Base-by-base conservation (phyloP, 805 yeast species). In the Metschnikowia peoriensis region DNA sequence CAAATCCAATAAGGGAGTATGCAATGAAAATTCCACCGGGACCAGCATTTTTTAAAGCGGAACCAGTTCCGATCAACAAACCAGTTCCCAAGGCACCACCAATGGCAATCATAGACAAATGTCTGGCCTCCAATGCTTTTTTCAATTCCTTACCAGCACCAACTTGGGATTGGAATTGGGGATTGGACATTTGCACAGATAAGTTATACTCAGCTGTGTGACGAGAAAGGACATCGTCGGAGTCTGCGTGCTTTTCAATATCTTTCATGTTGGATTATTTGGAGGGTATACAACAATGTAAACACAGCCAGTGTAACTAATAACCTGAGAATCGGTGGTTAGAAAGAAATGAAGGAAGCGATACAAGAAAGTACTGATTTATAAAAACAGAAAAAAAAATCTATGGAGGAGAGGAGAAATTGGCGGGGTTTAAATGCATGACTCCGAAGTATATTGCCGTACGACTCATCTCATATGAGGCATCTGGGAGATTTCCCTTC, bases 31-130 rank as follows among this genome's bases (percentile, higher is more conserved):
- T 74, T 48, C 83, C 73, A 28, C 78, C 86, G 2, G 86, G 93
- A 7, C 96, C 96, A 12, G 89, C 90, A 11, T 76, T 66, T n/a
- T 77, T 73, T 50, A 88, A 74, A 1, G 92, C 84, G 14, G 83
- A 71, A 51, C 91, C 90, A 2, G 92, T 85, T 61, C 92, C 90
- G 59, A 88, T 85, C 58, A 88, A 73, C 51, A 88, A 75, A 63
- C 92, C 96, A 1, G 94, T 87, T 51, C 94, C 94, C 48, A 88
- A 70, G 8, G 93, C 88, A 59, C 94, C 93, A 59, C 94, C 96
- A 58, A 89, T 82, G 57, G 94, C 87, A 63, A 86, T 83, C 87
- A 86, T 83, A 51, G 83, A 77, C 56, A 84, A 76, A 62, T 85
- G 90, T 49, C 90, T 67, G 45, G 87, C 63, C 45, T 57, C 61